phyloP scores from a whole-genome alignment of 306 rosid genomes.

The Citrullus colocynthis region DNA sequence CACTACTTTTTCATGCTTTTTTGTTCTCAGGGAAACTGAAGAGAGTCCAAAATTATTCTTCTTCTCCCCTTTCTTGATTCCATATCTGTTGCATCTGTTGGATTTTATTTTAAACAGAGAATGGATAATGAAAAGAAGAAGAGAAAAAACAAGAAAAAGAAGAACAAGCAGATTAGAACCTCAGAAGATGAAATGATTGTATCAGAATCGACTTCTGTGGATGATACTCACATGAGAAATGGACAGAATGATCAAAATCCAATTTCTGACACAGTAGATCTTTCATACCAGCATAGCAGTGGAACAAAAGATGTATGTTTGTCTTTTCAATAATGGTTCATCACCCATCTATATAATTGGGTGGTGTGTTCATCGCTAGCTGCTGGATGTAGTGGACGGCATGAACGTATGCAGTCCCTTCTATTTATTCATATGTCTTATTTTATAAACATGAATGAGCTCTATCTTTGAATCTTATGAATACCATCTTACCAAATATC shows the following conservation, averaged over 20 bases:
- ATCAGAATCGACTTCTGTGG: conserved; percentile 11
- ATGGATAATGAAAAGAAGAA: conserved; percentile 12
- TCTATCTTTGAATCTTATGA: neutral
- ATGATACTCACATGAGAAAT: conserved; percentile 2
- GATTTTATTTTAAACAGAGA: neutral
- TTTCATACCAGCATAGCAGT: neutral
- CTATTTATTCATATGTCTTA: neutral
- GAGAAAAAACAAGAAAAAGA: conserved; percentile 10
- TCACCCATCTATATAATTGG: neutral
- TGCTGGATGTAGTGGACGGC: neutral
- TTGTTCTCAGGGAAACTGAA: neutral
- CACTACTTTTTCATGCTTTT: neutral
- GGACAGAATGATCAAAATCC: conserved; percentile 5
- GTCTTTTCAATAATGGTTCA: neutral
- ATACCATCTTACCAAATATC: neutral
- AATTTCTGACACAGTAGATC: neutral
- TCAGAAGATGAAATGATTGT: conserved; percentile 3
- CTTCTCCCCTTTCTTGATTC: neutral
- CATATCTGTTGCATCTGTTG: neutral
- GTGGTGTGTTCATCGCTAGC: neutral
- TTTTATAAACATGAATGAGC: neutral
- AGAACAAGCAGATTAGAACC: neutral
- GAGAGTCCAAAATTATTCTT: neutral
- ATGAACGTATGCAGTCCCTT: neutral
- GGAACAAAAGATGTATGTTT: conserved; percentile 3